These are phyloP conservation scores for Termitomyces bulborhizus DNA, from an alignment of 768 basidiomycete species.

Conservation along the genomic window DNA sequence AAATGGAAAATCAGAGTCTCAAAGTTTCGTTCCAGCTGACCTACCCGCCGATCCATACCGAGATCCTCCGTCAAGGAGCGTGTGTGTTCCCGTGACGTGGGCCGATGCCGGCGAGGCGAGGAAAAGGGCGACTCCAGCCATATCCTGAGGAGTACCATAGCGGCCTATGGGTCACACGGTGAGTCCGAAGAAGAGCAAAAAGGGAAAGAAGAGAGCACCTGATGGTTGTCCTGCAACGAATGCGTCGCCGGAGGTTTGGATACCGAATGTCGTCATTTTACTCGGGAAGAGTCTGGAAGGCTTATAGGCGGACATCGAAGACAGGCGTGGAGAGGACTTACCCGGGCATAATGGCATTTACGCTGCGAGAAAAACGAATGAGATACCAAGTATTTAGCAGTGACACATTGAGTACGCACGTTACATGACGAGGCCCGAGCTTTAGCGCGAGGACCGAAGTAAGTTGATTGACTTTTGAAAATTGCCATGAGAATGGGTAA, in stretches of 20 bases:
- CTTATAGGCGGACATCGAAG: not conserved
- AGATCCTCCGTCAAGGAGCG: constrained; percentile 65
- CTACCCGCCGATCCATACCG: constrained; percentile 18
- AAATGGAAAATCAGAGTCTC: not conserved
- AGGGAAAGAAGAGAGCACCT: constrained; percentile 30
- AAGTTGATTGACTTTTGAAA: constrained; percentile 62
- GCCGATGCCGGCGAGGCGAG: constrained; percentile 65
- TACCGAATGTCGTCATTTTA: constrained; percentile 76
- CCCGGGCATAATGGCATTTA: constrained; percentile 85
- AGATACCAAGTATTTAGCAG: not conserved
- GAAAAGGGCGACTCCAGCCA: constrained; percentile 68
- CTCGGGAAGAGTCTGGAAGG: constrained; percentile 64
- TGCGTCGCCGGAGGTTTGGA: constrained; percentile 46
- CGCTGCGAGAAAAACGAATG: constrained; percentile 32
- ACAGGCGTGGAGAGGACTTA: constrained; percentile 17
- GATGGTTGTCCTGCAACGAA: constrained; percentile 56
- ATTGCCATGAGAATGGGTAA: not conserved
- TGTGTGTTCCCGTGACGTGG: constrained; percentile 71
- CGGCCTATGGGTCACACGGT: constrained; percentile 39
- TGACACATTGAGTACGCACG: constrained; percentile 38
- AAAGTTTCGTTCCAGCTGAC: not conserved
- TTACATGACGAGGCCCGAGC: constrained; percentile 52
- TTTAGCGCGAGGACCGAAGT: constrained; percentile 67
- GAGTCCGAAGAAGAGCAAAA: not conserved
- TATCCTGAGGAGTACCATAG: constrained; percentile 56